phyloP scores from a whole-genome alignment of 441 rosid species.

The Euphorbia schlechtendalii region DNA sequence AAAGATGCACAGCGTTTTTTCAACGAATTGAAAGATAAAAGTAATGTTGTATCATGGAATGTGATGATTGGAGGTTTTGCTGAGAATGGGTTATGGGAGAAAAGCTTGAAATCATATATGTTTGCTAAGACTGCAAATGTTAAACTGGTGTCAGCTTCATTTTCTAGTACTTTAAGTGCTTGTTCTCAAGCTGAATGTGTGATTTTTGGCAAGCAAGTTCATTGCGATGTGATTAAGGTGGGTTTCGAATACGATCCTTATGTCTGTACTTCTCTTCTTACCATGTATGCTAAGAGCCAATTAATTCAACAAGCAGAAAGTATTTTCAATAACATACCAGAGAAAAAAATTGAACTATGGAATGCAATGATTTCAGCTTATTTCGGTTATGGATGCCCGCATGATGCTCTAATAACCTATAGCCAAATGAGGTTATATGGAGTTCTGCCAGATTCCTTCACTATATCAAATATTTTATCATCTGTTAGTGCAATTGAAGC shows the following conservation, averaged over 20 bases:
- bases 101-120: slow-evolving; percentile 51
- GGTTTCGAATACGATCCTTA: slow-evolving; percentile 49
- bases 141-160: slow-evolving; percentile 45
- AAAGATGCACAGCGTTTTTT: slow-evolving; percentile 46
- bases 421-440: no score
- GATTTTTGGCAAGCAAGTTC: slow-evolving; percentile 49
- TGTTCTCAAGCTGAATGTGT: slow-evolving; percentile 36
- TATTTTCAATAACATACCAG: slow-evolving; percentile 35
- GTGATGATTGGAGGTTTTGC: slow-evolving; percentile 63
- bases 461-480: slow-evolving; percentile 49
- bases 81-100: slow-evolving; percentile 43
- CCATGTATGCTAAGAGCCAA: slow-evolving; percentile 61
- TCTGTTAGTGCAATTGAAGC: slow-evolving; percentile 37
- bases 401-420: no score
- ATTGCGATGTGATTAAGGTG: slow-evolving; percentile 55
- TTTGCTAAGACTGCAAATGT: slow-evolving; percentile 42
- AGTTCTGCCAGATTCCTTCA: slow-evolving; percentile 44
- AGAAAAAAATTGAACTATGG: slow-evolving; percentile 53
- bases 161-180: slow-evolving; percentile 45
- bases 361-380: slow-evolving; percentile 72
- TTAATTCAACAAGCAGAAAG: slow-evolving; percentile 36
- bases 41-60: slow-evolving; percentile 68
- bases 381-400: no score
- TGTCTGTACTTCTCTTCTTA: slow-evolving; percentile 53
- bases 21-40: slow-evolving; percentile 36